Conservation (phyloP, 2,329 filamentous ascomycete genomes). For the Ascochyta clinopodiicola region DNA sequence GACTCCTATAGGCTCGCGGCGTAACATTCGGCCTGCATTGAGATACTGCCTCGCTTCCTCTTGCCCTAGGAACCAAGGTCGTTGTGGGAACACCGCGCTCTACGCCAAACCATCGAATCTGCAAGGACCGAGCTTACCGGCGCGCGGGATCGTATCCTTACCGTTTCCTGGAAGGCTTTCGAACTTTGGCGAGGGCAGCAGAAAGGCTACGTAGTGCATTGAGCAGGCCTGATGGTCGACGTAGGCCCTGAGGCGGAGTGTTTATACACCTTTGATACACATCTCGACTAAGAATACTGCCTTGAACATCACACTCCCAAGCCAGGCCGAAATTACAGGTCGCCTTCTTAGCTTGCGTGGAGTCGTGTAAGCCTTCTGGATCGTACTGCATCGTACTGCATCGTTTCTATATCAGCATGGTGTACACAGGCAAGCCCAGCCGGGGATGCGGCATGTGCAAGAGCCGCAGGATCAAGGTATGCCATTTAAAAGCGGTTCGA, state of each 20-base stretch:
- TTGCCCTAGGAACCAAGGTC: constrained; percentile 9
- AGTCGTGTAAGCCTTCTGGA: neutral
- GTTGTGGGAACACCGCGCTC: neutral
- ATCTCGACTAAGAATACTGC: constrained; percentile 1
- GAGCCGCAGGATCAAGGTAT: constrained; percentile 74
- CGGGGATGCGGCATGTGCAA: constrained; percentile 76
- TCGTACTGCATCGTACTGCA: neutral
- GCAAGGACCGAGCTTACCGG: constrained; percentile 14
- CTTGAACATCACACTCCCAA: constrained; percentile 2
- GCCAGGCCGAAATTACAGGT: constrained; percentile 1
- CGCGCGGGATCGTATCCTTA: neutral
- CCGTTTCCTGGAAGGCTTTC: constrained; percentile 2
- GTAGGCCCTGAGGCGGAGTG: constrained; percentile 13
- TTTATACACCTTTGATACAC: constrained; percentile 13
- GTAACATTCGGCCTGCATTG: constrained; percentile 8
- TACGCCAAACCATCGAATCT: neutral
- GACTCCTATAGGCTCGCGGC: constrained; percentile 22
- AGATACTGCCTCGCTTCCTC: constrained; percentile 22
- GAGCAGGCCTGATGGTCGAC: constrained; percentile 12
- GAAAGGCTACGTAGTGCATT: constrained; percentile 17
- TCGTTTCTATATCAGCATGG: constrained; percentile 33
- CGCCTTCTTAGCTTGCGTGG: neutral
- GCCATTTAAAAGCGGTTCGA: constrained; percentile 24
- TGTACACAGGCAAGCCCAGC: constrained; percentile 51
- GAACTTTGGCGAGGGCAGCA: constrained; percentile 6